Base-by-base conservation (phyloP, 495 filamentous ascomycete species). In the Haplographium delicatum region DNA sequence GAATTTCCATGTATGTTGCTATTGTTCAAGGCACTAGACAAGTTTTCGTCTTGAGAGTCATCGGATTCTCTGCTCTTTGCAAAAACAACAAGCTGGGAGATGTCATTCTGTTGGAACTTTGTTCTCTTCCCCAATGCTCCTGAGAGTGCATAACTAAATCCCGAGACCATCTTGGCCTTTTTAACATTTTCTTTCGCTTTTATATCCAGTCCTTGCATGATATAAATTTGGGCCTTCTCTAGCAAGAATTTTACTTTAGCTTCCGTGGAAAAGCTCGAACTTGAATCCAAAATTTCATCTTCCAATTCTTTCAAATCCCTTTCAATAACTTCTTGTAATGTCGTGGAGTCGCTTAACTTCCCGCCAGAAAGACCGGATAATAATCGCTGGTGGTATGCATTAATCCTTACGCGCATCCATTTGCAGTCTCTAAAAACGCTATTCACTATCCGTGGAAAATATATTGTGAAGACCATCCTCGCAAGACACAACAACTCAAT, bases 71-170 rank as follows among this genome's bases (percentile, higher is more conserved):
- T 64, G 62, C 90, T 96, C 64, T 81, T 86, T 0, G 94, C 93
- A 28, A 97, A 66, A 8, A 99, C 89, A 2, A 99, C 86, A 11
- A 99, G 74, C 65, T 97, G 93, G 57, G 87, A 95, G 57, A 82
- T 83, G 59, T 89, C 89, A 18, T 83, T 86, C 52, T 93, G 78
- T 66, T 99, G 93, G 61, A 87, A 99, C 62, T 84, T 89, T 1
- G 93, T 99, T 49, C 93, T 73, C 69, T 96, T 97, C 35, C 90
- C 93, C 56, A 96, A 56, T 18, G 83, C 79, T 11, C 94, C 93
- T 2, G 89, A 91, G 47, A 99, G 63, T 0, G 83, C 85, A 67
- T 93, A 98, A 28, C 83, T 75, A 53, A 99, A 88, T 1, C 79
- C 76, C 13, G 80, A 83, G 16, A 73, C 61, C 23, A 62, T 60